Percentiles rank a stretch among this genome's conserved stretches.
phyloP scores from a whole-genome alignment of 495 filamentous ascomycete species.

The Bathelium albidoporum region DNA sequence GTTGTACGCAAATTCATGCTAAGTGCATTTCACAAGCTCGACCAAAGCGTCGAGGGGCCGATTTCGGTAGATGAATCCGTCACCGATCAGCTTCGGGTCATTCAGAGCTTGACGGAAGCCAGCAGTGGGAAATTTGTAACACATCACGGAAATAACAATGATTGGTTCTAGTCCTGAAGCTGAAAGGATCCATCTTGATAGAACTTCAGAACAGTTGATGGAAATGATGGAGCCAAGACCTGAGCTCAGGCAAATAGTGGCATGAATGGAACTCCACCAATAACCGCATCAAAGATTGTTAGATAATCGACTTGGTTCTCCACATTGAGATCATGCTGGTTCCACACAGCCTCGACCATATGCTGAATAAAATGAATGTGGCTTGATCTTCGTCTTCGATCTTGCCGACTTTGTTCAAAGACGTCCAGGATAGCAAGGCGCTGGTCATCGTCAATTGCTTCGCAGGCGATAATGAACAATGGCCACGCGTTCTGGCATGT shows the following conservation, averaged over 20 bases:
- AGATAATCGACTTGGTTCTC: conserved; percentile 17
- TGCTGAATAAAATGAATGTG: conserved; percentile 17
- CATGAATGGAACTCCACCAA: conserved; percentile 19
- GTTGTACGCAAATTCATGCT: conserved; percentile 11
- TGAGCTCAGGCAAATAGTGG: conserved; percentile 17
- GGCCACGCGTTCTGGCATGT: conserved; percentile 22
- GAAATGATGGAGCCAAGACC: conserved; percentile 5
- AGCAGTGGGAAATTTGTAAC: conserved; percentile 14
- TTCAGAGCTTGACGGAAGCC: conserved; percentile 10
- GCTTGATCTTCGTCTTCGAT: conserved; percentile 16
- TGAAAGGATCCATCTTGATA: neutral
- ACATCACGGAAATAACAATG: conserved; percentile 8
- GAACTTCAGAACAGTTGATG: conserved; percentile 1
- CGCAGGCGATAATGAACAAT: conserved; percentile 20
- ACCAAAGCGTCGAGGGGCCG: conserved; percentile 10
- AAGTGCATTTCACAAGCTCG: conserved; percentile 11
- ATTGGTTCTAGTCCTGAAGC: conserved; percentile 13
- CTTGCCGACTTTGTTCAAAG: conserved; percentile 14
- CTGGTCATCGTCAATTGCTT: conserved; percentile 19
- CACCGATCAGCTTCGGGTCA: conserved; percentile 11
- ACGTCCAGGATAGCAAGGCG: conserved; percentile 18
- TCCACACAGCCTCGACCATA: conserved; percentile 20
- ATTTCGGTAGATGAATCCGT: conserved; percentile 12
- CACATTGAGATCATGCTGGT: conserved; percentile 19
- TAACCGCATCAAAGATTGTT: conserved; percentile 17